Evolutionary conservation across 306 rosid species (phyloP).

Genomic region (Dalbergia cochinchinensis): DNA sequence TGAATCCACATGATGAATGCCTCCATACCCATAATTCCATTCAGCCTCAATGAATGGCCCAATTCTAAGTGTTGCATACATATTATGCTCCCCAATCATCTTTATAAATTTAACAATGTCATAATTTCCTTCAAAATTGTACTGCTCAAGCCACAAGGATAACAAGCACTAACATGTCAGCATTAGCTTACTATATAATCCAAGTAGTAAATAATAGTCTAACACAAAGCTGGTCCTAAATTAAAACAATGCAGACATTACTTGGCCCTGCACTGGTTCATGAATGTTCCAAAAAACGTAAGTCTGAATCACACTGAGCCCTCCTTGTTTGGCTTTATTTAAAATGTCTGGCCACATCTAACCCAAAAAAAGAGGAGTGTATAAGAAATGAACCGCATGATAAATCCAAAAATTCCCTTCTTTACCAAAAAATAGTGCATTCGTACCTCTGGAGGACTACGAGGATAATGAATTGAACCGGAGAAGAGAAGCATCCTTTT

Average conservation of each 20-base stretch:
- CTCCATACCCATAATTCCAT: slow-evolving; percentile 39
- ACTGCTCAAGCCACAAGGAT: slow-evolving; percentile 8
- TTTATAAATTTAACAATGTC: slow-evolving; percentile 32
- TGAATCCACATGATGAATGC: neutral
- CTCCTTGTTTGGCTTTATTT: slow-evolving; percentile 39
- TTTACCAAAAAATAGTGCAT: neutral
- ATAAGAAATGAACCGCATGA: too few relatives aligned
- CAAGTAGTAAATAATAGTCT: neutral
- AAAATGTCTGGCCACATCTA: slow-evolving; percentile 43
- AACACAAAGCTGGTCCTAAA: slow-evolving; percentile 2
- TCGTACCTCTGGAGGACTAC: slow-evolving; percentile 29
- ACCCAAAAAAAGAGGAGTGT: neutral
- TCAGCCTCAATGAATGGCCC: slow-evolving; percentile 43
- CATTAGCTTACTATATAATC: neutral
- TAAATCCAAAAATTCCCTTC: too few relatives aligned
- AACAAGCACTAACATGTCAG: neutral
- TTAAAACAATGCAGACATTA: slow-evolving; percentile 12
- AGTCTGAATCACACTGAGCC: slow-evolving; percentile 38
- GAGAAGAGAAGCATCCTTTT: slow-evolving; percentile 33
- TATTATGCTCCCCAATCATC: neutral
- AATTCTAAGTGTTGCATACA: slow-evolving; percentile 41
- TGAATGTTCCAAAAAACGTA: slow-evolving; percentile 38
- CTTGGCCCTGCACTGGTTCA: slow-evolving; percentile 33
- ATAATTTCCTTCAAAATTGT: slow-evolving; percentile 37
- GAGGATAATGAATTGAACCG: slow-evolving; percentile 42